Evolutionary conservation across 768 basidiomycete genomes (phyloP), one percentile per base, ranked within the genome.

Genomic region (Gloeopeniophorella convolvens): DNA sequence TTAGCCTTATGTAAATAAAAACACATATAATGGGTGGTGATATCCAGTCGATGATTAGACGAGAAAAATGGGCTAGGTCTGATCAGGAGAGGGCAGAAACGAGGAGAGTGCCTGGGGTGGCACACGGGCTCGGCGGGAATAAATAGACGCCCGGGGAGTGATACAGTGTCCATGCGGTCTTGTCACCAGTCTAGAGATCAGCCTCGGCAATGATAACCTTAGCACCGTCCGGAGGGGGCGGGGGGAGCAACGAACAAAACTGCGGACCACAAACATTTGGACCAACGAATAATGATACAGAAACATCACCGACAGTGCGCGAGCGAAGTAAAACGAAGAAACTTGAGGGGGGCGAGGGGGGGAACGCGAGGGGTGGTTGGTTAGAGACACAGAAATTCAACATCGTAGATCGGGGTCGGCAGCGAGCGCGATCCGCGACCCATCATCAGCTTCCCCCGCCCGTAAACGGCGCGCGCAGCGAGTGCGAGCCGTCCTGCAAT

Each of bases 251-350:
- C 40, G 36, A 45, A 53, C 54, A 46, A 48, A 39, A 45, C 41
- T 11, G 37, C 37, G 32, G 45, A 42, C 51, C 51, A 43, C 40
- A 54, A 52, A 53, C 42, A 51, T 51, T 52, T 24, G 51, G 35
- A 30, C 44, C 41, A 54, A 36, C 45, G 34, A 54, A 56, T 56
- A 56, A 54, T 56, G 51, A 56, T 56, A 56, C 54, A 53, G 45
- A 47, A 46, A 31, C 53, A 30, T 45, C 54, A 54, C 50, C 50
- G 16, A 48, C 27, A 47, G 26, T 43, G 54, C 41, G 34, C 41
- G 45, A 46, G 45, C 18, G 34, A 42, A 27, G n/a, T 33, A 39
- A 28, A 26, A 54, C 52, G 48, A 26, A 20, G 33, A 46, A 39
- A 50, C 44, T 18, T 31, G 42, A 42, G 23, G 16, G 40, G 15